phyloP scores from a whole-genome alignment of 306 rosid species.

The Arachis hypogaea region DNA sequence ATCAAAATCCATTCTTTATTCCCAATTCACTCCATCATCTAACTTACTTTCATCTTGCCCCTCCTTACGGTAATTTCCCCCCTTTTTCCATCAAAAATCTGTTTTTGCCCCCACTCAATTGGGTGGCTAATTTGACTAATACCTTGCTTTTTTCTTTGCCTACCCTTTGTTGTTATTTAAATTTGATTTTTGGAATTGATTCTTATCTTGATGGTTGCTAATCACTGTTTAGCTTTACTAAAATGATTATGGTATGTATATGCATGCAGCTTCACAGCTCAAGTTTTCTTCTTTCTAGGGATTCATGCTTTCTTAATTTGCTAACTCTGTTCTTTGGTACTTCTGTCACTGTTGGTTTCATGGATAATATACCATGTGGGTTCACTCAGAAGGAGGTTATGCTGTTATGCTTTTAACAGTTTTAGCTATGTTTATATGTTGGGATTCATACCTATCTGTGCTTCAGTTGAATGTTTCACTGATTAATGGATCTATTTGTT shows the following conservation, averaged over 20 bases:
- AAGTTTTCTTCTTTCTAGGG: slow-evolving; percentile 21
- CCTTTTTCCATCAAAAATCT: slow-evolving; percentile 32
- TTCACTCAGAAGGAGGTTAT: slow-evolving; percentile 7
- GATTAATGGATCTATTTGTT: slow-evolving; percentile 36
- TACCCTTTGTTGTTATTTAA: slow-evolving; percentile 1
- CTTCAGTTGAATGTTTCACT: slow-evolving; percentile 28
- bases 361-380: slow-evolving; percentile 22
- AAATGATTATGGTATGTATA: slow-evolving; percentile 49
- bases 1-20: slow-evolving; percentile 38
- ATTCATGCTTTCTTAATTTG: slow-evolving; percentile 22
- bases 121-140: slow-evolving; percentile 31
- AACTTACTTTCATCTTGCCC: slow-evolving; percentile 25
- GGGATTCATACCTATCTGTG: neutral
- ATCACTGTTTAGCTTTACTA: slow-evolving; percentile 27
- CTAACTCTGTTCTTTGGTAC: slow-evolving; percentile 31
- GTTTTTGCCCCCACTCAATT: slow-evolving; percentile 28
- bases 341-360: slow-evolving; percentile 34
- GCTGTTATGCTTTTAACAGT: neutral
- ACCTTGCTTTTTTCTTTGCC: slow-evolving; percentile 32
- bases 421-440: neutral
- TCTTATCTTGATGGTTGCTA: slow-evolving; percentile 30
- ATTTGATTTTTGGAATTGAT: neutral
- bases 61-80: slow-evolving; percentile 21
- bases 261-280: slow-evolving; percentile 46
- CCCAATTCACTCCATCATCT: slow-evolving; percentile 42